Base-by-base conservation (phyloP, 2,329 filamentous ascomycete genomes). In the Neonectria magnoliae region DNA sequence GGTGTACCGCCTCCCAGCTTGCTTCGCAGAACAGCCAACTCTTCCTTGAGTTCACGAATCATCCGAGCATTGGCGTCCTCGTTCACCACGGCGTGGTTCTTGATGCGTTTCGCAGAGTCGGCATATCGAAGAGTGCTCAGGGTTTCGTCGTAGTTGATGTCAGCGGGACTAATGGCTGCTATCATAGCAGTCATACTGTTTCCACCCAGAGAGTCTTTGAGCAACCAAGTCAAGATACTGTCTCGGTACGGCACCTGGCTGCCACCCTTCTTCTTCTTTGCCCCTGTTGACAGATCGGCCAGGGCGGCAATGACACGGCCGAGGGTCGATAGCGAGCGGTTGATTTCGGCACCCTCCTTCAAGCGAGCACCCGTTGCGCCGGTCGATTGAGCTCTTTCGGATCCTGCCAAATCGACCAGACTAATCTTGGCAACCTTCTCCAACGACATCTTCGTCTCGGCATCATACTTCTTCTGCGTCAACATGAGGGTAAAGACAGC, bases 131-230 rank as follows among this genome's bases (percentile, higher is more conserved):
- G 85, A 1, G 96, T 99, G 77, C 94, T 96, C 18, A 99, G 85
- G 0, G 97, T 99, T 80, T 99, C 96, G 71, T 99, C 96, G 76
- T 97, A 98, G 81, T 99, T 99, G 83, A 98, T 98, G 80, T 99
- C 96, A 59, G 96, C 96, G 4, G 96, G 96, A 75, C 94, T 98
- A 76, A 99, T 98, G 57, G 95, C 95, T 55, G 96, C 97, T 84
- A 99, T 99, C 97, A 99, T 99, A 64, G 96, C 96, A 25, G 96
- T 99, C 93, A 98, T 95, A 78, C 95, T 98, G 85, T 99, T 99
- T 75, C 96, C 96, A 77, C 96, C 96, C 6, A 99, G 82, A 4
- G 95, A 98, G 78, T 99, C 97, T 77, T 99, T 99, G 70, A 99
- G 81, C 48, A 99, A 83, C 96, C 96, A 99, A 1, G 96, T 99